Percentiles rank a stretch among this genome's conserved stretches.
These are phyloP conservation scores for Xylaria longipes DNA, from an alignment of 495 filamentous ascomycete genomes.

Conservation along the genomic window DNA sequence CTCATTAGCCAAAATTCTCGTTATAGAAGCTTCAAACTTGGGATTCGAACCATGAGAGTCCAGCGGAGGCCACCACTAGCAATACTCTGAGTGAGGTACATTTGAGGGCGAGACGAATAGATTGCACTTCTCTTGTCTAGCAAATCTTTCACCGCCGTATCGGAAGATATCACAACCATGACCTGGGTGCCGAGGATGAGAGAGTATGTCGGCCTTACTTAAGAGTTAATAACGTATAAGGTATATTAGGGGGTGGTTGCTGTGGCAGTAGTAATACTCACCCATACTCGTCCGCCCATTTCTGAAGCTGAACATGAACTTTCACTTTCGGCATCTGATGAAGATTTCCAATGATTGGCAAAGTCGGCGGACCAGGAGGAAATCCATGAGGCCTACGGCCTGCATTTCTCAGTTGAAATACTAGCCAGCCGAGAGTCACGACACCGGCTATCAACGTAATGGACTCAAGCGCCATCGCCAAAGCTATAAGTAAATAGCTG, in stretches of 20 bases:
- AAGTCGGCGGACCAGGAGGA: not conserved
- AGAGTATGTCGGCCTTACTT: not conserved
- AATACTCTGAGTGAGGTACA: not conserved
- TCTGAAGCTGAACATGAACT: not conserved
- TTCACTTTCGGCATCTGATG: not conserved
- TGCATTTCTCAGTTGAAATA: not conserved
- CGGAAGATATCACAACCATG: not conserved
- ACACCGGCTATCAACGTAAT: not conserved
- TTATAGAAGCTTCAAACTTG: not conserved
- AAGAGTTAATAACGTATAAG: not conserved
- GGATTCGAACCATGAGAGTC: not conserved
- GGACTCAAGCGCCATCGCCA: not conserved
- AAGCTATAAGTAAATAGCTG: not conserved
- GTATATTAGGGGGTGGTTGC: not conserved
- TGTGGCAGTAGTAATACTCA: not conserved
- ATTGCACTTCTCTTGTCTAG: not conserved
- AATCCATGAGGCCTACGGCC: not conserved
- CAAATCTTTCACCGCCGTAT: not conserved
- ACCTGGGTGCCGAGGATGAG: not conserved
- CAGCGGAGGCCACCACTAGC: not conserved
- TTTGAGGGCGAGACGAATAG: not conserved
- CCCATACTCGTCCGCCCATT: not conserved
- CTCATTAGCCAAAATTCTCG: not conserved
- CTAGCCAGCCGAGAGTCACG: not conserved
- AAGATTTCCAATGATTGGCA: not conserved